Conservation (phyloP, 1,284 basidiomycete species). For the Boletus sp. region DNA sequence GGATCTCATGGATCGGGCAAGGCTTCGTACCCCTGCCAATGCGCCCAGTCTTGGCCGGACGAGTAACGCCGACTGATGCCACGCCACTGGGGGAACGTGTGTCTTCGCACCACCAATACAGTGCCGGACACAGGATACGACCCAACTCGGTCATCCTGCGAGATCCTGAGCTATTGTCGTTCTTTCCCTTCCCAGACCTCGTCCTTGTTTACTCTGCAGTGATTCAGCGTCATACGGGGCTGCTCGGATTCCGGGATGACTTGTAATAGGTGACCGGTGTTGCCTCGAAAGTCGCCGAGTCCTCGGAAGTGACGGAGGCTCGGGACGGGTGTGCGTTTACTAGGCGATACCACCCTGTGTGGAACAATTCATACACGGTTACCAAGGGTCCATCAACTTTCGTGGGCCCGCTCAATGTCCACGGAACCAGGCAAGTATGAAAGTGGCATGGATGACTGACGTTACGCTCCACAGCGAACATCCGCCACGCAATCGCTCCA, state of each 20-base stretch:
- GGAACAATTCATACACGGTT: no score
- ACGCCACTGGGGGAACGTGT: constrained; percentile 31
- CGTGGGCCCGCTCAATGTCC: neutral
- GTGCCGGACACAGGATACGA: constrained; percentile 23
- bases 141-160: constrained; percentile 16
- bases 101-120: constrained; percentile 15
- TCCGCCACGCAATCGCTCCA: constrained; percentile 4
- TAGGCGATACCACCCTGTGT: no score
- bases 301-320: constrained; percentile 1
- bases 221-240: neutral
- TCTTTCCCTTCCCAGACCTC: constrained; percentile 4
- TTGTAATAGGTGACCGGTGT: neutral
- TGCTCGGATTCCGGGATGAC: neutral
- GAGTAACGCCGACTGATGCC: constrained; percentile 10
- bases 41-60: constrained; percentile 8
- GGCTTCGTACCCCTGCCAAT: constrained; percentile 3
- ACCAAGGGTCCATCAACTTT: neutral
- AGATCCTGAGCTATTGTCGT: constrained; percentile 1
- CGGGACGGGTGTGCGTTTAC: neutral
- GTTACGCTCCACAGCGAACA: constrained; percentile 3
- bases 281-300: constrained; percentile 8
- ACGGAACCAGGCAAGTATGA: neutral
- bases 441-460: neutral
- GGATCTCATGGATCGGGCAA: constrained; percentile 1
- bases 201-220: neutral